Evolutionary conservation across 78 protist species (phyloP), one percentile per base, ranked within the genome.

Genomic region (Dictyostelium discoideum): DNA sequence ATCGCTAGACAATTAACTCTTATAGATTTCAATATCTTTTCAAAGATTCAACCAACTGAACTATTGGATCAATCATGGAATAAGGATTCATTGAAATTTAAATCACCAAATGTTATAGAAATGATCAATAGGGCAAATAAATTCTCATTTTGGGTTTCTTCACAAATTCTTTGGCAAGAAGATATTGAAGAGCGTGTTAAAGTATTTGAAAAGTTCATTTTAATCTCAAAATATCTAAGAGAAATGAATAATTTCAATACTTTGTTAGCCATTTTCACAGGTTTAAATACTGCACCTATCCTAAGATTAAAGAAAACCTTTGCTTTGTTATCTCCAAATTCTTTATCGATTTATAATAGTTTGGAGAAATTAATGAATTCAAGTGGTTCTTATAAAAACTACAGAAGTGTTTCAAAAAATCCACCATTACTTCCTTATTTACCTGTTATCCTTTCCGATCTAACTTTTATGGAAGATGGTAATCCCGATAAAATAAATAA

Each of bases 391-490:
- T 96, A 88, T 37, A 89, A 84, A 74, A 69, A 72, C 79, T 96
- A 96, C 29, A 93, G 97, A 63, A 22, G 44, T 0, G 81, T 57
- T 20, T 20, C 82, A 22, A 93, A 93, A 63, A 44, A 74, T 11
- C 42, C 80, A 9, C 96, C 96, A 32, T 26, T 29, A 20, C 44
- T 93, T 26, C 96, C 96, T 22, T 93, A 93, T 54, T 39, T 93
- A 29, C 94, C 95, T 8, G 88, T 90, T 16, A 90, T 90, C 39
- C 37, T 96, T 46, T 93, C 97, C 5, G 97, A 96, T 80, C 39
- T 96, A 3, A 96, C 97, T 0, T 92, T 96, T 73, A 96, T 92
- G 92, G 97, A 96, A 13, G 97, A 96, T 42, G 97, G 97, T 77
- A 96, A 96, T 16, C 97, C 97, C 3, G 97, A 96, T 88, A 96